These are phyloP conservation scores for Asparagopsis taxiformis DNA, from an alignment of 31 red algal genomes.

Conservation along the genomic window DNA sequence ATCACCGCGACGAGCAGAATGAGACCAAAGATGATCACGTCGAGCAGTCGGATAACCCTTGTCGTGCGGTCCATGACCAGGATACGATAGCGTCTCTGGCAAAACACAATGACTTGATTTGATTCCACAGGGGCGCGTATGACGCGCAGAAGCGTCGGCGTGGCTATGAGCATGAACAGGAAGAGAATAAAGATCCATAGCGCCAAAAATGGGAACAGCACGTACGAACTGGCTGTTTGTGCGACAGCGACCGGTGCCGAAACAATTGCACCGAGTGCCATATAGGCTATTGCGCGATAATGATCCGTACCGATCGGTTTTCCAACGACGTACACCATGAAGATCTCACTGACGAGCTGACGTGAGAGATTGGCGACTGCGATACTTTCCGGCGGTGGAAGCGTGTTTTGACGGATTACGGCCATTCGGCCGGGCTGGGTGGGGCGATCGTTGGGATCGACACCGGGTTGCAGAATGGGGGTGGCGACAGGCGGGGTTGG, in stretches of 20 bases:
- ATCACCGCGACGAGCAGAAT: slow-evolving; percentile 33
- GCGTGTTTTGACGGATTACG: no score
- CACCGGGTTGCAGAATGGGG: neutral
- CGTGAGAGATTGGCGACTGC: neutral
- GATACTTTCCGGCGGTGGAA: neutral
- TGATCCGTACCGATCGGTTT: slow-evolving; percentile 39
- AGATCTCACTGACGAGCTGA: slow-evolving; percentile 11
- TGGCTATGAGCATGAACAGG: slow-evolving; percentile 31
- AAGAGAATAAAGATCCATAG: slow-evolving; percentile 29
- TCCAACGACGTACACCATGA: slow-evolving; percentile 43
- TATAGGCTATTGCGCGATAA: slow-evolving; percentile 46
- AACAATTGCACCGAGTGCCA: slow-evolving; percentile 10
- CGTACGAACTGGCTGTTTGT: slow-evolving; percentile 22
- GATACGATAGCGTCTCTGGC: slow-evolving; percentile 10
- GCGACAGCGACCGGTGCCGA: slow-evolving; percentile 27
- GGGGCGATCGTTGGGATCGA: no score
- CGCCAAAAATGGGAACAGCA: slow-evolving; percentile 49
- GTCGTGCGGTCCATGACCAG: slow-evolving; percentile 32
- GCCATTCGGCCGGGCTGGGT: no score
- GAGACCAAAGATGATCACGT: slow-evolving; percentile 36
- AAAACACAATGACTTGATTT: slow-evolving; percentile 9
- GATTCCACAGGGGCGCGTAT: slow-evolving; percentile 14
- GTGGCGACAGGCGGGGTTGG: neutral
- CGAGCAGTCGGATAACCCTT: slow-evolving; percentile 18
- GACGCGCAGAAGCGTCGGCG: slow-evolving; percentile 33